Conservation (phyloP, 192 early-diverging fungal species). For the Linnemannia schmuckeri region DNA sequence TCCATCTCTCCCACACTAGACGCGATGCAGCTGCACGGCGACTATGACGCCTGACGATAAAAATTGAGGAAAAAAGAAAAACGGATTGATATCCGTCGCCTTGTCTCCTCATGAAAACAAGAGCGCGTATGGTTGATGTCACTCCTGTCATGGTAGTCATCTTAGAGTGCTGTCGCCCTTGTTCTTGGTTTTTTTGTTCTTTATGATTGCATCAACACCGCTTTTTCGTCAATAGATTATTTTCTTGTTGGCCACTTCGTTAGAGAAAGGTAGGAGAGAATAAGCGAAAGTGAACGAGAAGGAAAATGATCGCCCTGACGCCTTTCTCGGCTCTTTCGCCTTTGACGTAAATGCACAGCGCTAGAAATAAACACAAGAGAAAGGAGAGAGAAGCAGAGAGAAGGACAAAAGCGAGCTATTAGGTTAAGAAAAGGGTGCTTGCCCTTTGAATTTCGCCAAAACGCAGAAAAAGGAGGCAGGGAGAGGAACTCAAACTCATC, state of each 20-base stretch:
- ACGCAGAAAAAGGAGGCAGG: neutral
- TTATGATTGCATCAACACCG: neutral
- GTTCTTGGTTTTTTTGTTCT: neutral
- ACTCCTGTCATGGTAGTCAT: neutral
- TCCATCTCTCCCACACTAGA: neutral
- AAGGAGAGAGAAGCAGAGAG: neutral
- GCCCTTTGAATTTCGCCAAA: neutral
- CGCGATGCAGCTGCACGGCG: neutral
- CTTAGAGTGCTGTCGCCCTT: neutral
- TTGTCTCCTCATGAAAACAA: neutral
- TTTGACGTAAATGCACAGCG: neutral
- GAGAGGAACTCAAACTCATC: neutral
- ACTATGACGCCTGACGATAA: neutral
- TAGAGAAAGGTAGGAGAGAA: neutral
- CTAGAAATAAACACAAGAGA: neutral
- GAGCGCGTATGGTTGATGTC: neutral
- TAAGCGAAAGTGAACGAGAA: neutral
- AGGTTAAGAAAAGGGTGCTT: neutral
- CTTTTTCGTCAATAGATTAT: neutral
- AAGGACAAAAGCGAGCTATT: no score
- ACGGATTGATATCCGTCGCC: neutral
- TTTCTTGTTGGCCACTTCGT: neutral
- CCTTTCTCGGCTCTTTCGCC: neutral
- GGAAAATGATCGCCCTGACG: neutral
- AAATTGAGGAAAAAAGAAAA: neutral